A percentile compares a stretch with the other conserved stretches of the same genome.
These are phyloP conservation scores for Cladosporium colombiae DNA, from an alignment of 2,329 filamentous ascomycete genomes.

Conservation along the genomic window DNA sequence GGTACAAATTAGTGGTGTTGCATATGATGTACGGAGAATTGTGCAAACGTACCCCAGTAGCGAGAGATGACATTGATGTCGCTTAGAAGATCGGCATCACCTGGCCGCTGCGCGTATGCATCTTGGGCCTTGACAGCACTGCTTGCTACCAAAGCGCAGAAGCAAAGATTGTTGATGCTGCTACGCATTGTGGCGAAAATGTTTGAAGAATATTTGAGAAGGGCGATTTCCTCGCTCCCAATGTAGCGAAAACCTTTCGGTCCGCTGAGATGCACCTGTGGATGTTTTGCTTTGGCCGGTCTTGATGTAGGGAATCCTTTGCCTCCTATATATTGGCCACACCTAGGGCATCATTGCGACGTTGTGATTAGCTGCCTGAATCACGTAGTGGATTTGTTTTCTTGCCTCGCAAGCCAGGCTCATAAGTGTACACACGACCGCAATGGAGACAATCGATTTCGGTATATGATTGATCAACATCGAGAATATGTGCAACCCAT, in stretches of 20 bases:
- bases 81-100: slow-evolving; percentile 28
- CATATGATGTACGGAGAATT: background rate
- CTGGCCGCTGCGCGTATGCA: background rate
- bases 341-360: background rate
- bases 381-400: background rate
- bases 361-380: background rate
- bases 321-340: background rate
- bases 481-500: background rate
- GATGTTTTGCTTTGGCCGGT: background rate
- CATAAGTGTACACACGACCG: background rate
- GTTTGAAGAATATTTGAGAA: background rate
- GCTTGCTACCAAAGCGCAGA: slow-evolving; percentile 8
- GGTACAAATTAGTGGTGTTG: background rate
- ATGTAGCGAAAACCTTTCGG: background rate
- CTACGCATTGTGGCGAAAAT: background rate
- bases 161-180: background rate
- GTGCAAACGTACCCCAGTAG: slow-evolving; percentile 43
- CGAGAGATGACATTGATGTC: slow-evolving; percentile 40
- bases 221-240: background rate
- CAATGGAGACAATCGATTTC: background rate
- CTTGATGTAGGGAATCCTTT: background rate
- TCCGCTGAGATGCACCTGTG: background rate
- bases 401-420: background rate
- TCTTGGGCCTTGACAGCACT: background rate
- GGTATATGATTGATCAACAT: background rate